These are phyloP conservation scores for Phascolomyces articulosus DNA, from an alignment of 371 early-diverging fungal genomes.

Conservation along the genomic window DNA sequence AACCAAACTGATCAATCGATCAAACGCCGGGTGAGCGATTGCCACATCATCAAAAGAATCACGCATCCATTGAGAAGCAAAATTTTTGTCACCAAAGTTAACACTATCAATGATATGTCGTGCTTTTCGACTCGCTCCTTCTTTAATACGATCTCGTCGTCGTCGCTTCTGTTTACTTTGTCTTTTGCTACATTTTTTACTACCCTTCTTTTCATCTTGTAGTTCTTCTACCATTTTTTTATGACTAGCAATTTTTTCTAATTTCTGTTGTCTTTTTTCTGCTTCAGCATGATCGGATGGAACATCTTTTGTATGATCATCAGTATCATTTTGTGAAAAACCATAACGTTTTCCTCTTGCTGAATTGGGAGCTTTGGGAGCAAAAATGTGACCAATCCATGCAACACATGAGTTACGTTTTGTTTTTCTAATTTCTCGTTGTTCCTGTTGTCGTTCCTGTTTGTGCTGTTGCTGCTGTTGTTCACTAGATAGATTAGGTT, in stretches of 20 bases:
- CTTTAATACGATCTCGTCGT: slow-evolving; percentile 19
- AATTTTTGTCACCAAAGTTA: slow-evolving; percentile 45
- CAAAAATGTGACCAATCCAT: background rate
- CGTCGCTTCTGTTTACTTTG: background rate
- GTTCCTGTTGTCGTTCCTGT: background rate
- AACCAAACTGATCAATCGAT: slow-evolving; percentile 39
- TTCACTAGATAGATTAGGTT: background rate
- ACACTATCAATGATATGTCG: slow-evolving; percentile 41
- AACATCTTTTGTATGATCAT: slow-evolving; percentile 16
- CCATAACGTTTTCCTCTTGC: slow-evolving; percentile 38
- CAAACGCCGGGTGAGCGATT: slow-evolving; percentile 37
- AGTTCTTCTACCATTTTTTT: slow-evolving; percentile 4
- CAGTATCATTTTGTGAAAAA: slow-evolving; percentile 44
- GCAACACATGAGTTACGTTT: background rate
- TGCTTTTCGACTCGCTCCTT: slow-evolving; percentile 27
- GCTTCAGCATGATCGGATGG: background rate
- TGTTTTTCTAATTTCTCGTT: background rate
- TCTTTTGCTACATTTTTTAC: too few relatives aligned
- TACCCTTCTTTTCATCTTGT: too few relatives aligned
- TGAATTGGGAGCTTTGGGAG: slow-evolving; percentile 10
- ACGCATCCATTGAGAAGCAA: slow-evolving; percentile 47
- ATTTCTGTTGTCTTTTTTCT: background rate
- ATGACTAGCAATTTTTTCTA: too few relatives aligned
- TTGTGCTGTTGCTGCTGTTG: background rate
- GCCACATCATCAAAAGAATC: slow-evolving; percentile 48